phyloP scores from a whole-genome alignment of 129 eudicot genomes.

The Dittrichia graveolens region DNA sequence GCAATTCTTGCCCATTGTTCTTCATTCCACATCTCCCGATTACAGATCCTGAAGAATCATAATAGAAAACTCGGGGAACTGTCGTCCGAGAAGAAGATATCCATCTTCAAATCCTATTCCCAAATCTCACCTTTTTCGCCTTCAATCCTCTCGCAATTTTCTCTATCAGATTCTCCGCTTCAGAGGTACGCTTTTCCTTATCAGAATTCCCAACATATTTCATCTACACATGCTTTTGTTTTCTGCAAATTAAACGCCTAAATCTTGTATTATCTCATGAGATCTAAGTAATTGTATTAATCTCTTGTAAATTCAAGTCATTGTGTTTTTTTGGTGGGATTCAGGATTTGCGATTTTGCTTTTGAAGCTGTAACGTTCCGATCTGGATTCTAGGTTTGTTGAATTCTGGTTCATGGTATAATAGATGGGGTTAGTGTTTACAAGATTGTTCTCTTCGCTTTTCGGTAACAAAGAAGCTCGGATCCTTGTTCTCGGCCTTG shows the following conservation, averaged over 20 bases:
- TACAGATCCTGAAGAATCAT: slow-evolving; percentile 39
- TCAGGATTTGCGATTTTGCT: slow-evolving; percentile 28
- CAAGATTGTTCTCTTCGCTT: slow-evolving; percentile 77
- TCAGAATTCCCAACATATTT: neutral
- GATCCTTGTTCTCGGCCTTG: slow-evolving; percentile 96
- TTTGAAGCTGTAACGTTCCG: slow-evolving; percentile 37
- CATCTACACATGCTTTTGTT: slow-evolving; percentile 1
- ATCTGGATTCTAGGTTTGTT: slow-evolving; percentile 33
- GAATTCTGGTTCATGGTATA: slow-evolving; percentile 16
- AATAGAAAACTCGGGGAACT: slow-evolving; percentile 1
- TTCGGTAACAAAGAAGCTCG: slow-evolving; percentile 99
- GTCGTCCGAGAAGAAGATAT: slow-evolving; percentile 13
- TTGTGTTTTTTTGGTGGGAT: slow-evolving; percentile 1
- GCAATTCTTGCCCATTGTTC: slow-evolving; percentile 23
- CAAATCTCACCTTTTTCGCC: slow-evolving; percentile 21
- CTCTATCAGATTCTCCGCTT: slow-evolving; percentile 31
- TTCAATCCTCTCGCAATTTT: neutral
- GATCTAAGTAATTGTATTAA: neutral
- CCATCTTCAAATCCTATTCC: slow-evolving; percentile 22
- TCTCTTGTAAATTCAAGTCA: neutral
- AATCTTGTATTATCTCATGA: neutral
- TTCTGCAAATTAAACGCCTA: neutral
- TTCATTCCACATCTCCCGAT: slow-evolving; percentile 38
- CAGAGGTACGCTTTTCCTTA: slow-evolving; percentile 31
- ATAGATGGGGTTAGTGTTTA: slow-evolving; percentile 84